Conservation (phyloP, 495 filamentous ascomycete species). For the Penicillium taxi region DNA sequence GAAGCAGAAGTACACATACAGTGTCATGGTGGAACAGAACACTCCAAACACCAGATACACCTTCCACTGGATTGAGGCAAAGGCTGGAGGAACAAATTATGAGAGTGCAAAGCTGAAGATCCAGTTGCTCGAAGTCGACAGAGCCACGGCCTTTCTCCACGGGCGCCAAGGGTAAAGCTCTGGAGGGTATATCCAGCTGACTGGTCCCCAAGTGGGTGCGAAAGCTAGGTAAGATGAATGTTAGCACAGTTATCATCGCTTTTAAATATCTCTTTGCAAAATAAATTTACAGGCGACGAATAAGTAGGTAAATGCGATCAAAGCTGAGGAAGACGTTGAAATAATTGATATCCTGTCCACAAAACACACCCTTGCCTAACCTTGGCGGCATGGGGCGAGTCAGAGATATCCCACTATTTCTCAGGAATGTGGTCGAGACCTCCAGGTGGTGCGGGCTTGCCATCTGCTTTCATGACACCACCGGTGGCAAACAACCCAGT, state of each 20-base stretch:
- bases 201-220: slow-evolving; percentile 53
- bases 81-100: slow-evolving; percentile 70
- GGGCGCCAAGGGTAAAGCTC: slow-evolving; percentile 61
- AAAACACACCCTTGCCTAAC: too few species aligned
- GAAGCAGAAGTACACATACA: slow-evolving; percentile 76
- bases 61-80: slow-evolving; percentile 66
- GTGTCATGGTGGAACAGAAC: slow-evolving; percentile 62
- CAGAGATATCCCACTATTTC: slow-evolving; percentile 34
- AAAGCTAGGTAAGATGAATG: too few species aligned
- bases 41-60: slow-evolving; percentile 69
- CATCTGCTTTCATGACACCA: slow-evolving; percentile 52
- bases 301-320: slow-evolving; percentile 58
- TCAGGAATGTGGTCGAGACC: slow-evolving; percentile 30
- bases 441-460: slow-evolving; percentile 44
- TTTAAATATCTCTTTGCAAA: too few species aligned
- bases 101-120: slow-evolving; percentile 73
- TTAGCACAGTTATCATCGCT: too few species aligned
- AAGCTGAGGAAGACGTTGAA: too few species aligned
- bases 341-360: too few species aligned
- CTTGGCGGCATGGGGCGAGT: slow-evolving; percentile 32
- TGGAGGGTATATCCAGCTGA: slow-evolving; percentile 60
- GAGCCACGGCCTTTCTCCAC: slow-evolving; percentile 61
- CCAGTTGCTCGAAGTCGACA: slow-evolving; percentile 68
- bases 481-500: slow-evolving; percentile 62
- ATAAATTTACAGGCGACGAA: slow-evolving; percentile 56